A percentile compares a stretch with the other conserved stretches of the same genome.
These are phyloP conservation scores for Suillus spraguei DNA, from an alignment of 768 basidiomycete species.

Conservation along the genomic window DNA sequence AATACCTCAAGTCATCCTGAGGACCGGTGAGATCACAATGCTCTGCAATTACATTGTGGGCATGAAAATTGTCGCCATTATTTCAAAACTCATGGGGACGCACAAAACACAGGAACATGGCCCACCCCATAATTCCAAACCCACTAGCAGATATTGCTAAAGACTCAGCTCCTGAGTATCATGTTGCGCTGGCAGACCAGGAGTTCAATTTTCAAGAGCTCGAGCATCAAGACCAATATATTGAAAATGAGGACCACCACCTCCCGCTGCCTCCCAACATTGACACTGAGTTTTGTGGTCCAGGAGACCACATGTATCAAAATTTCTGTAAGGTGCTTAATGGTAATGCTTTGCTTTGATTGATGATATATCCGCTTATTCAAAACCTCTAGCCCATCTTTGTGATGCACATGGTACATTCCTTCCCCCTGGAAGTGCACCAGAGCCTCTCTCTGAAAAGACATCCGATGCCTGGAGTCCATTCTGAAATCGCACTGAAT, in stretches of 20 bases:
- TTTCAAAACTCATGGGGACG: not conserved
- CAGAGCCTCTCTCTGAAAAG: not conserved
- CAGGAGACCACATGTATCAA: not conserved
- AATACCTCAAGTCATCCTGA: not conserved
- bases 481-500: no score
- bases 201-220: not conserved
- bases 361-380: not conserved
- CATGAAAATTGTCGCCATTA: not conserved
- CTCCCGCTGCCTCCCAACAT: not conserved
- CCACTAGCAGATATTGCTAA: not conserved
- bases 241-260: not conserved
- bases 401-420: not conserved
- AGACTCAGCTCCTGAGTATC: not conserved
- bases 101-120: not conserved
- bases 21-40: not conserved
- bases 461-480: not conserved
- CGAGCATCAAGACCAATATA: not conserved
- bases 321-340: not conserved
- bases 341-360: not conserved
- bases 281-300: constrained; percentile 1
- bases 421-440: not conserved
- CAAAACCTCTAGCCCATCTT: not conserved
- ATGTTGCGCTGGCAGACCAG: not conserved
- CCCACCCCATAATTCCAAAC: not conserved
- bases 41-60: not conserved